Evolutionary conservation across 139 green algal species (phyloP).

Genomic region (Bryopsis sp.): DNA sequence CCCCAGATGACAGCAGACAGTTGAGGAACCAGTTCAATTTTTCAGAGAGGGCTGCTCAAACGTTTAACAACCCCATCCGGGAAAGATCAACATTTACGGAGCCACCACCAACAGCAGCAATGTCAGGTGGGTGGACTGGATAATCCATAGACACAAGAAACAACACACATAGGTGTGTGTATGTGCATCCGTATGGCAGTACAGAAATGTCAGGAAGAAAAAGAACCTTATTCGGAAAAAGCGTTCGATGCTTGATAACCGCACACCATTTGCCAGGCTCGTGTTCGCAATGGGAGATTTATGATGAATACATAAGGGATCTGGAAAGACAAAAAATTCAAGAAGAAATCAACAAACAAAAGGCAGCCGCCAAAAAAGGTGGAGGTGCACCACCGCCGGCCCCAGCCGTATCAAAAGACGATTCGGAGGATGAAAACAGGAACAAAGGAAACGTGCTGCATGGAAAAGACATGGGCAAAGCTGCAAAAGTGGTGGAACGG

Average conservation of each 20-base stretch:
- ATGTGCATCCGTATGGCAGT: too few relatives aligned
- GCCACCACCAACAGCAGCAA: constrained; percentile 49
- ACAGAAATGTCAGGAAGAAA: too few relatives aligned
- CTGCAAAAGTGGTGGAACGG: constrained; percentile 64
- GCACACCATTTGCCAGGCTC: too few relatives aligned
- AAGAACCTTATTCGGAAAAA: too few relatives aligned
- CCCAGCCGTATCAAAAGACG: background rate
- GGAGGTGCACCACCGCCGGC: too few relatives aligned
- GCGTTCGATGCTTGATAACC: too few relatives aligned
- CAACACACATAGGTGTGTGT: too few relatives aligned
- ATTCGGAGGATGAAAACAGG: constrained; percentile 14
- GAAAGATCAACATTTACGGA: constrained; percentile 69
- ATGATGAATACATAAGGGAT: constrained; percentile 83
- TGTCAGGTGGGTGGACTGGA: background rate
- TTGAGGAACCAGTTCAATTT: constrained; percentile 93
- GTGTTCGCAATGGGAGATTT: constrained; percentile 79
- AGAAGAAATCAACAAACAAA: constrained; percentile 54
- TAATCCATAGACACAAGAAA: too few relatives aligned
- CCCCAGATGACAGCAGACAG: constrained; percentile 52
- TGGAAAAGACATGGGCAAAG: constrained; percentile 23
- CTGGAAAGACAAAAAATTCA: constrained; percentile 56
- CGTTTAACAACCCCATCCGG: constrained; percentile 37
- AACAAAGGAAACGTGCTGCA: constrained; percentile 23
- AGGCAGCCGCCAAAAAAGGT: constrained; percentile 19
- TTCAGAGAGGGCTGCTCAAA: constrained; percentile 70